These are phyloP conservation scores for Aspergillus campestris DNA, from an alignment of 495 filamentous ascomycete species.

Conservation along the genomic window DNA sequence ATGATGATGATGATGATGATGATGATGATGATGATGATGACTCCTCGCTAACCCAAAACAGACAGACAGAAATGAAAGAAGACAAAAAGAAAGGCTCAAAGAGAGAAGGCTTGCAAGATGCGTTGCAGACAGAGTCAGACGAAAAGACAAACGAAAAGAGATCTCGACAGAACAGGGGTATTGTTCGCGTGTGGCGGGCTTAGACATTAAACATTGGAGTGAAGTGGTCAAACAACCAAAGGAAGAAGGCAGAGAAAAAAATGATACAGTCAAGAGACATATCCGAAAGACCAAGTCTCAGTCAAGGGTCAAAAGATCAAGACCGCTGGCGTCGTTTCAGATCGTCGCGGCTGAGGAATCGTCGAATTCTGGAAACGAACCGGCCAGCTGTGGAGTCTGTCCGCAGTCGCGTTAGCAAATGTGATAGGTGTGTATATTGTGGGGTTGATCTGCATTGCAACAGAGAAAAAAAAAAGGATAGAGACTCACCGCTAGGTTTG, in stretches of 20 bases:
- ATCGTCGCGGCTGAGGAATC: constrained; percentile 27
- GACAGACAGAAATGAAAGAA: neutral
- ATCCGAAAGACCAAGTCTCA: constrained; percentile 1
- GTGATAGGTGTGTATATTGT: too few species aligned
- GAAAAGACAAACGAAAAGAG: too few species aligned
- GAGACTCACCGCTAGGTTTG: constrained; percentile 21
- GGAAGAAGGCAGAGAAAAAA: neutral
- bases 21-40: neutral
- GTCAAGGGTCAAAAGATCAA: too few species aligned
- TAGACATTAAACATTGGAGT: too few species aligned
- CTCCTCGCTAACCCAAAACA: too few species aligned
- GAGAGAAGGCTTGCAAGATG: too few species aligned
- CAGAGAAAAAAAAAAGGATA: neutral
- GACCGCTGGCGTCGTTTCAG: constrained; percentile 8
- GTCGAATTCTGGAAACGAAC: constrained; percentile 25
- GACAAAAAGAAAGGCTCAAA: neutral
- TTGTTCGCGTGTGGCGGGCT: too few species aligned
- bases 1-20: neutral
- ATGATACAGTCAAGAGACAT: neutral
- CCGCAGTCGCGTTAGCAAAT: neutral
- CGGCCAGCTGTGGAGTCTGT: constrained; percentile 17
- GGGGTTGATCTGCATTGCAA: too few species aligned
- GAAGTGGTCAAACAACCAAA: too few species aligned
- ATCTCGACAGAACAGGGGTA: too few species aligned
- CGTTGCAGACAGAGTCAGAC: too few species aligned